A percentile compares a stretch with the other conserved stretches of the same genome.
Conservation (phyloP, 2,329 filamentous ascomycete genomes). For the Orbilia brochopaga region DNA sequence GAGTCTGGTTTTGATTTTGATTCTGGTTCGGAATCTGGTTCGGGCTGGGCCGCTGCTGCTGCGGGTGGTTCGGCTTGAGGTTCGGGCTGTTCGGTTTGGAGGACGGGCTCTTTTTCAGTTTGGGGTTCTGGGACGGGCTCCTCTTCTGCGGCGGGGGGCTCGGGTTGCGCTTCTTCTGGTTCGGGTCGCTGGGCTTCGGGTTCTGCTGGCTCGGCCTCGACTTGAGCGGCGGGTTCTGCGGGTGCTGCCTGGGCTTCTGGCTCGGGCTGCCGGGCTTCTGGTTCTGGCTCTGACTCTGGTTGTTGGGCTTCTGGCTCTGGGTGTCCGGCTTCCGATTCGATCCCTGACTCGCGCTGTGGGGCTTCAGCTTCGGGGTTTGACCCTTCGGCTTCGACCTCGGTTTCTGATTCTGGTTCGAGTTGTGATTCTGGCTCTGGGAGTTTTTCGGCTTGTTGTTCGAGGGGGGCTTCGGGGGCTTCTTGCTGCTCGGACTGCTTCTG, state of each 20-base stretch:
- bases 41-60: slow-evolving; percentile 24
- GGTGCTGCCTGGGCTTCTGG: slow-evolving; percentile 13
- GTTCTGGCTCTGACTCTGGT: slow-evolving; percentile 20
- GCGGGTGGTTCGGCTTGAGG: slow-evolving; percentile 24
- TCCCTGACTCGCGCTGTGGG: slow-evolving; percentile 18
- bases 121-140: slow-evolving; percentile 14
- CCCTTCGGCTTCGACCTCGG: slow-evolving; percentile 24
- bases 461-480: slow-evolving; percentile 36
- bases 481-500: slow-evolving; percentile 45
- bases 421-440: slow-evolving; percentile 16
- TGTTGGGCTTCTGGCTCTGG: slow-evolving; percentile 21
- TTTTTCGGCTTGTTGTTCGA: slow-evolving; percentile 15
- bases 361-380: slow-evolving; percentile 26
- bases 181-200: slow-evolving; percentile 22
- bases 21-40: slow-evolving; percentile 32
- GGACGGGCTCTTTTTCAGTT: slow-evolving; percentile 19
- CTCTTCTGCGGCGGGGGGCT: slow-evolving; percentile 11
- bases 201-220: slow-evolving; percentile 12
- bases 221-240: slow-evolving; percentile 18
- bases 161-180: slow-evolving; percentile 21
- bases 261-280: slow-evolving; percentile 17
- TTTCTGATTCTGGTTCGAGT: slow-evolving; percentile 29
- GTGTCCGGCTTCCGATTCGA: slow-evolving; percentile 22
- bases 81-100: slow-evolving; percentile 24
- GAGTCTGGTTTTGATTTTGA: slow-evolving; percentile 19